Evolutionary conservation across 202 grass and related monocot species (phyloP).

Genomic region (Alloteropsis angusta): DNA sequence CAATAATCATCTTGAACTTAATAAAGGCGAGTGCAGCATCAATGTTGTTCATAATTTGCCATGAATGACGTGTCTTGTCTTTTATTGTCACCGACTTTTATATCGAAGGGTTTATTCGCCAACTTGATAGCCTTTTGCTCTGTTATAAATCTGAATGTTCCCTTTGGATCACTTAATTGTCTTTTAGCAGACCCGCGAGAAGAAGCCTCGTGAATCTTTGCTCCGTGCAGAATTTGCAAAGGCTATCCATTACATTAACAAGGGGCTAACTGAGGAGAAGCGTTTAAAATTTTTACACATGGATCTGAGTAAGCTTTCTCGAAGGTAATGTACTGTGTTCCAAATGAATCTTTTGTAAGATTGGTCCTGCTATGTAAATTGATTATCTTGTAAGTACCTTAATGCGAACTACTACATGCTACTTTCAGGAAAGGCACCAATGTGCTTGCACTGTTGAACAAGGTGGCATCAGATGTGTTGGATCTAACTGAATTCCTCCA

Average conservation of each 20-base stretch:
- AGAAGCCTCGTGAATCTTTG: conserved; percentile 93
- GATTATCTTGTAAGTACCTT: background rate
- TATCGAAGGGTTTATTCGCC: background rate
- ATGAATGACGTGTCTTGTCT: background rate
- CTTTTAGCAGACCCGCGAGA: conserved; percentile 71
- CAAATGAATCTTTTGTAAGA: conserved; percentile 6
- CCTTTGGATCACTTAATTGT: conserved; percentile 15
- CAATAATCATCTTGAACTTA: conserved; percentile 98
- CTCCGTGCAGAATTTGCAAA: conserved; percentile 86
- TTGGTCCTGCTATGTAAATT: background rate
- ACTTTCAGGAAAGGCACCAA: conserved; percentile 63
- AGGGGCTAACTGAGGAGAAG: conserved; percentile 48
- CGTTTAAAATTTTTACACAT: conserved; percentile 84
- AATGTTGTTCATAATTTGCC: background rate
- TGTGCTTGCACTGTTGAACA: conserved; percentile 64
- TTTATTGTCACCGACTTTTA: conserved; percentile 1
- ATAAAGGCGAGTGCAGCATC: conserved; percentile 68
- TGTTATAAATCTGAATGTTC: conserved; percentile 12
- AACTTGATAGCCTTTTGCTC: conserved; percentile 7
- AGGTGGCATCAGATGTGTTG: conserved; percentile 73
- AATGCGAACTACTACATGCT: conserved; percentile 15
- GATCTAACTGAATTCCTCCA: conserved; percentile 72
- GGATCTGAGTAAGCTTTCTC: conserved; percentile 82
- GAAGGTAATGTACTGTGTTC: conserved; percentile 48
- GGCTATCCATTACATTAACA: conserved; percentile 87